Conservation (phyloP, 106 monocot genomes). For the Ottelia alismoides region DNA sequence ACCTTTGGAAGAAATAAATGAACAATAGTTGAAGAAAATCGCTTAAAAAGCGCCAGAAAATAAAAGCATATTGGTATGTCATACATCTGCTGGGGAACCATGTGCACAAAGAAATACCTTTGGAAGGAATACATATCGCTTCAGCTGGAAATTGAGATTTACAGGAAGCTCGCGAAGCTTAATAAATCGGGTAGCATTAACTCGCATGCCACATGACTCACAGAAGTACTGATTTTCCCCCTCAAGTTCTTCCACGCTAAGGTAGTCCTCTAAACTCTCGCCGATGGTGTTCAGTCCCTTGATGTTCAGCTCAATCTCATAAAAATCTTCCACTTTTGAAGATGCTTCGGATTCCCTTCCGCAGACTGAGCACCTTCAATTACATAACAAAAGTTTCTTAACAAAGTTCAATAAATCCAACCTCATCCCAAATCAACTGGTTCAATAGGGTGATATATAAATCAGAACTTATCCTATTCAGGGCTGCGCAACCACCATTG, state of each 20-base stretch:
- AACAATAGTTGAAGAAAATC: too few relatives aligned
- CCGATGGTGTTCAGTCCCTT: conserved; percentile 65
- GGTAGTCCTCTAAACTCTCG: conserved; percentile 84
- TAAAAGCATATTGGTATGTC: too few relatives aligned
- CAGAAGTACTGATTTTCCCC: conserved; percentile 98
- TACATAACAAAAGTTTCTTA: neutral
- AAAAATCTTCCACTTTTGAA: conserved; percentile 92
- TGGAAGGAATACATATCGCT: conserved; percentile 86
- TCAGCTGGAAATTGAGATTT: conserved; percentile 92
- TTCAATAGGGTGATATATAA: too few relatives aligned
- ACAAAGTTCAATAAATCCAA: neutral
- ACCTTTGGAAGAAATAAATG: conserved; percentile 95
- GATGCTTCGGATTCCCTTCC: conserved; percentile 96
- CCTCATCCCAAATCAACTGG: too few relatives aligned
- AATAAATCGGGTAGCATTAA: conserved; percentile 90
- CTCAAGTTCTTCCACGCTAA: conserved; percentile 68
- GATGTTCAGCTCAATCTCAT: conserved; percentile 94
- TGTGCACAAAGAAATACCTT: conserved; percentile 36
- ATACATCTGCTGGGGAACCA: too few relatives aligned
- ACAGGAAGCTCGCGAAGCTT: conserved; percentile 75
- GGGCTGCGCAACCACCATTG: too few relatives aligned
- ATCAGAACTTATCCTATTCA: too few relatives aligned
- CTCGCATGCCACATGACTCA: conserved; percentile 58
- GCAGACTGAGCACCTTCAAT: conserved; percentile 82
- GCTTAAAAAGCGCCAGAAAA: too few relatives aligned